Base-by-base conservation (phyloP, 225 moss, liverwort and hornwort species). In the Polytrichum commune region DNA sequence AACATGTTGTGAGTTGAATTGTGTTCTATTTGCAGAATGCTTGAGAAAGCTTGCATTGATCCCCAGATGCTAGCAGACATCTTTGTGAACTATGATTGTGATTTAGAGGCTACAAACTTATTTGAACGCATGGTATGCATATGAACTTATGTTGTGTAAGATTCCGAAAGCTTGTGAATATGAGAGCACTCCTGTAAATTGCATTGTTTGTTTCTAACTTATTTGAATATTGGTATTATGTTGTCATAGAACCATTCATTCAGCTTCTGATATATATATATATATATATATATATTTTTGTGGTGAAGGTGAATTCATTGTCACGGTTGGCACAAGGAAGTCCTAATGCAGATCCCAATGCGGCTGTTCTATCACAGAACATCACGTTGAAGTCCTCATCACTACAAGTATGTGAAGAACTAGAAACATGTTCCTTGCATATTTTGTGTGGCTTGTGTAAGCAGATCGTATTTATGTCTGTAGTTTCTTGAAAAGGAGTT, bases 11-110 rank as follows among this genome's bases (percentile, higher is more conserved):
- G 22, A 20, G 58, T 1, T 58, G 24, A 58, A 20, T 24, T 58
- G 9, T 20, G 6, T 58, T 23, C 7, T 58, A 58, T 58, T 74
- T 79, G 75, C 84, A 96, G 96, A 79, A 96, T 93, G 82, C 82
- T 99, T 65, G 98, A 99, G 77, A 95, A 86, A 84, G 78, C 83
- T 67, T 99, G 93, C 91, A 90, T 84, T 83, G 91, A 99, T 76
- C 87, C 95, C 78, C 98, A 99, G 77, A 88, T 95, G 93, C 91
- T 99, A 72, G 93, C 91, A 82, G 95, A 99, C 74, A 76, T 95
- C 55, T 99, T 99, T 89, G 91, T 99, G 24, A 99, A 99, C 77
- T 99, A 99, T 74, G 98, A 99, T 75, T 99, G 98, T 82, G 98
- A 99, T 78, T 75, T 95, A 63, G 93, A 93, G 71, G 95, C 95